phyloP scores from a whole-genome alignment of 768 basidiomycete species.

The Amanita exitialis region DNA sequence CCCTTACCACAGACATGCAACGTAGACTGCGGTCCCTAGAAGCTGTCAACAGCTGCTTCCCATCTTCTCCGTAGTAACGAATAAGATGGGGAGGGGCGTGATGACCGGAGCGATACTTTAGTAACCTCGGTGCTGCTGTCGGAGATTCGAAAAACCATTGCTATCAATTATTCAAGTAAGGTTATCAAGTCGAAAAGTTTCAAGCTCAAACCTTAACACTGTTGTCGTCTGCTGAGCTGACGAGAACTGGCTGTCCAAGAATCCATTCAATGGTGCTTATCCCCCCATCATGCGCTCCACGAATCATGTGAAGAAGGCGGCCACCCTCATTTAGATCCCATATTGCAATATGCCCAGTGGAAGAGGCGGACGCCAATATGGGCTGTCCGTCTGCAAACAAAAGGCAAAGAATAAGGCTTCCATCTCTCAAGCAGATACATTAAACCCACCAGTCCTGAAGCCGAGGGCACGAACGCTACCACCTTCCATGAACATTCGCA shows the following conservation, averaged over 20 bases:
- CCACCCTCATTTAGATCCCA: constrained; percentile 89
- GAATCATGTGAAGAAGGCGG: constrained; percentile 72
- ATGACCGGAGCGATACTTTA: constrained; percentile 92
- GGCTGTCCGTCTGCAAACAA: constrained; percentile 65
- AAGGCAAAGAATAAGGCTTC: constrained; percentile 2
- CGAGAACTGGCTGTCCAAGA: constrained; percentile 81
- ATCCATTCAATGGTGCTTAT: constrained; percentile 86
- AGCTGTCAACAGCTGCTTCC: constrained; percentile 86
- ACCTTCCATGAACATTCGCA: constrained; percentile 88
- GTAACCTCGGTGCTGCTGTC: constrained; percentile 70
- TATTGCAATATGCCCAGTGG: constrained; percentile 79
- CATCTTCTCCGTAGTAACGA: constrained; percentile 94
- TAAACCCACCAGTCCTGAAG: constrained; percentile 69
- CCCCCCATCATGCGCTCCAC: constrained; percentile 83
- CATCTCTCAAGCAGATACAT: neutral
- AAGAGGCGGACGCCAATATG: constrained; percentile 80
- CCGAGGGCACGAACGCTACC: constrained; percentile 66
- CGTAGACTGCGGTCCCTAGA: constrained; percentile 84
- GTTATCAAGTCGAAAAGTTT: neutral
- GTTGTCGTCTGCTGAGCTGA: constrained; percentile 91
- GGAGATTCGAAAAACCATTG: constrained; percentile 99
- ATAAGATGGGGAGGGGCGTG: constrained; percentile 86
- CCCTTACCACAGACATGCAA: constrained; percentile 87
- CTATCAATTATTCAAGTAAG: constrained; percentile 27
- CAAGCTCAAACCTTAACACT: constrained; percentile 68